These are phyloP conservation scores for Vinca minor DNA, from an alignment of 257 asterid genomes.

Conservation along the genomic window DNA sequence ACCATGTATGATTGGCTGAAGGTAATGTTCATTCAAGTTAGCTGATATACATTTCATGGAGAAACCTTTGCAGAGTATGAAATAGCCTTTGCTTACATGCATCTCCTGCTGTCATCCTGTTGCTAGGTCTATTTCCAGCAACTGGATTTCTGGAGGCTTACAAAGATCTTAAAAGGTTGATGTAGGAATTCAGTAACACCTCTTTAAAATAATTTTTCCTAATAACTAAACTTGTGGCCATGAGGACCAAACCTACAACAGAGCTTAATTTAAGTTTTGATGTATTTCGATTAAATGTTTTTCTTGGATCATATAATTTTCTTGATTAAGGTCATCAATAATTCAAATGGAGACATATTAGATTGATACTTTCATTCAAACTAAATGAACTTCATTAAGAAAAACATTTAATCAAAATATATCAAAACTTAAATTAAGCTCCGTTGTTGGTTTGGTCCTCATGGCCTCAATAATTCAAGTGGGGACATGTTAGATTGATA, in stretches of 20 bases:
- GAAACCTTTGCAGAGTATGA: background rate
- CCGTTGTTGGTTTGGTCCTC: too few relatives aligned
- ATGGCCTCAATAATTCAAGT: too few relatives aligned
- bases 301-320: background rate
- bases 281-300: background rate
- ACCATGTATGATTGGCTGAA: conserved; percentile 99
- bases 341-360: too few relatives aligned
- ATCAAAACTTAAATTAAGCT: too few relatives aligned
- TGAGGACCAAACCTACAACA: background rate
- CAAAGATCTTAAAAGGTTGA: background rate
- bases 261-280: background rate
- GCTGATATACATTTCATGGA: background rate
- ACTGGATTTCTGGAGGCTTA: background rate
- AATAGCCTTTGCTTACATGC: background rate
- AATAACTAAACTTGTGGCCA: background rate
- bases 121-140: background rate
- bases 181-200: background rate
- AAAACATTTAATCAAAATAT: too few relatives aligned
- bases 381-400: too few relatives aligned
- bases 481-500: too few relatives aligned
- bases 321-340: background rate
- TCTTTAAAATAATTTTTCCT: background rate
- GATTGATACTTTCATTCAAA: too few relatives aligned
- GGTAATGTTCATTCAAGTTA: conserved; percentile 39
- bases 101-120: background rate